Conservation (phyloP, 2,329 filamentous ascomycete genomes). For the Diaporthe aspalathi region DNA sequence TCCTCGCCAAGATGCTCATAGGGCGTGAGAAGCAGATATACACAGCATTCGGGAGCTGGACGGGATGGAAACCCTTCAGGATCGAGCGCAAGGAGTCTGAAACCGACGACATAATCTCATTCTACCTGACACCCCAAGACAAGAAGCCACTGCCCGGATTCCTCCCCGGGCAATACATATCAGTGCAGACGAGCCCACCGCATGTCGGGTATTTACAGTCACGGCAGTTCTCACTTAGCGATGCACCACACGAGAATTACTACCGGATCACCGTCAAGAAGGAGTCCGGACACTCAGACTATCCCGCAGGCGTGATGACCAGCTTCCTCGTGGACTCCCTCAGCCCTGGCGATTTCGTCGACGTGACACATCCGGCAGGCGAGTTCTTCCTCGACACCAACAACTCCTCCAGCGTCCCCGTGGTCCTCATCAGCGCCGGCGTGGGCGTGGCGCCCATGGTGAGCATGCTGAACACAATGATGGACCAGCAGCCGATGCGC, state of each 20-base stretch:
- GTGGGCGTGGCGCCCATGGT: conserved; percentile 70
- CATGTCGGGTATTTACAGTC: conserved; percentile 70
- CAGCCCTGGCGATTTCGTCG: conserved; percentile 69
- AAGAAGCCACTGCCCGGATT: conserved; percentile 69
- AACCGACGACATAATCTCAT: conserved; percentile 75
- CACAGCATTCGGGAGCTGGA: conserved; percentile 70
- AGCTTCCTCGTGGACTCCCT: conserved; percentile 75
- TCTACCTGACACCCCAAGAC: conserved; percentile 75
- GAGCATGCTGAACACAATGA: conserved; percentile 68
- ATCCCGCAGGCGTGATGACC: conserved; percentile 69
- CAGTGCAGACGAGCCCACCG: conserved; percentile 68
- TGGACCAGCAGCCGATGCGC: conserved; percentile 56
- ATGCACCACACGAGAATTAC: conserved; percentile 69
- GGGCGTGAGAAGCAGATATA: conserved; percentile 73
- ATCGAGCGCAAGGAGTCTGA: conserved; percentile 74
- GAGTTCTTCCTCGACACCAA: conserved; percentile 68
- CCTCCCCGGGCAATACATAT: conserved; percentile 79
- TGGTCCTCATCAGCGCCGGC: conserved; percentile 72
- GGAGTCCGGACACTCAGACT: conserved; percentile 59
- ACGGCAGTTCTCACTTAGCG: conserved; percentile 79
- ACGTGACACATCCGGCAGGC: conserved; percentile 74
- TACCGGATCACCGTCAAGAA: conserved; percentile 80
- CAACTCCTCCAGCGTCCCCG: conserved; percentile 54
- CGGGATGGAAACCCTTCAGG: conserved; percentile 74
- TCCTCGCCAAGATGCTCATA: conserved; percentile 80